phyloP scores from a whole-genome alignment of 306 rosid species.

The Calophaca sinica region DNA sequence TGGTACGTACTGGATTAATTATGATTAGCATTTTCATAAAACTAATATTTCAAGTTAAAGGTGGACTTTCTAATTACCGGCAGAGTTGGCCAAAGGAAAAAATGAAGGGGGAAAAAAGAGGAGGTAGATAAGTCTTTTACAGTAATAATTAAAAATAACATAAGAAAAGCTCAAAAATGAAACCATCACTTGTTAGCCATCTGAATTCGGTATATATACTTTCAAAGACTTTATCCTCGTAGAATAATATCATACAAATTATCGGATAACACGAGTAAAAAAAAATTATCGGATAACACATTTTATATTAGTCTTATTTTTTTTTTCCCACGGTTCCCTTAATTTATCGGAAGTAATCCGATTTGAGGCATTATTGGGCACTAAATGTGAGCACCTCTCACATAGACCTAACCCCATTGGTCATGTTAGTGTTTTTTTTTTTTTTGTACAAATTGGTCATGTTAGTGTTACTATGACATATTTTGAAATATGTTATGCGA shows the following conservation, averaged over 20 bases:
- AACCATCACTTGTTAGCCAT: not conserved
- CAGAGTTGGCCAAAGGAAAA: not conserved
- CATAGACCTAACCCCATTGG: too few relatives aligned
- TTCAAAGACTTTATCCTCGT: not conserved
- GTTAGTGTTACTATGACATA: not conserved
- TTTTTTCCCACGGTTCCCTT: too few relatives aligned
- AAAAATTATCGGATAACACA: not conserved
- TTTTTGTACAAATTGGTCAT: too few relatives aligned
- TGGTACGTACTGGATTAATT: not conserved
- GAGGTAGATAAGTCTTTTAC: not conserved
- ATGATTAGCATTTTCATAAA: not conserved
- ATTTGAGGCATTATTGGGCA: too few relatives aligned
- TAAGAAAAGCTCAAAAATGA: not conserved
- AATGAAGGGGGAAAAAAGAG: not conserved
- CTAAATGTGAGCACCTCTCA: too few relatives aligned
- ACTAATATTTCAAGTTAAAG: not conserved
- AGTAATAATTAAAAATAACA: too few relatives aligned
- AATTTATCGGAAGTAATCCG: too few relatives aligned
- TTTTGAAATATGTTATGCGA: not conserved
- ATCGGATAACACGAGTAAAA: not conserved
- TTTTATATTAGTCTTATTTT: too few relatives aligned
- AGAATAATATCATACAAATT: not conserved
- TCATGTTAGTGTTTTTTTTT: not conserved
- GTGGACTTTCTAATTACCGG: not conserved
- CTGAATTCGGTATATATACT: too few relatives aligned